A percentile compares a stretch with the other conserved stretches of the same genome.
Conservation (phyloP, 805 yeast species). For the Candida sanyiensis region DNA sequence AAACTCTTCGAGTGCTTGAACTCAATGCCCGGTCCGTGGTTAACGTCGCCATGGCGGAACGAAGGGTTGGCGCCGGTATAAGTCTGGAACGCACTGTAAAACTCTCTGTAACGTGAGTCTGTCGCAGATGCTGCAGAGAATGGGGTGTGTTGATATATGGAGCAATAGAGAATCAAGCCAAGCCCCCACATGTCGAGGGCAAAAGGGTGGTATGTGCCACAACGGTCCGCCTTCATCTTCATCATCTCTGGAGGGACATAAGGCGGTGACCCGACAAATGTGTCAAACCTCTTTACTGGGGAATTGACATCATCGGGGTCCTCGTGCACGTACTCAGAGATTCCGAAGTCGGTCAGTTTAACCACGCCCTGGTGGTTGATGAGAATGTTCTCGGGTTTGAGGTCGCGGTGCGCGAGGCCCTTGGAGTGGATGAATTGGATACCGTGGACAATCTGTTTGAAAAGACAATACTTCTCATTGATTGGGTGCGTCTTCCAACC, state of each 20-base stretch:
- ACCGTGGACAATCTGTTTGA: conserved; percentile 64
- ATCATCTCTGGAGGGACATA: conserved; percentile 75
- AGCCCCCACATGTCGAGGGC: conserved; percentile 69
- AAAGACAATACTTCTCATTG: conserved; percentile 55
- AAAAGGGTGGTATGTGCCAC: conserved; percentile 51
- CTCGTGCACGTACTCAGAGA: conserved; percentile 58
- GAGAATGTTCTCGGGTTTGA: conserved; percentile 70
- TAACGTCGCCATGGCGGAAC: conserved; percentile 42
- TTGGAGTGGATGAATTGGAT: conserved; percentile 54
- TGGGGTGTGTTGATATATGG: conserved; percentile 55
- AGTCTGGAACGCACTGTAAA: conserved; percentile 40
- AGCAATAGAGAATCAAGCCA: conserved; percentile 60
- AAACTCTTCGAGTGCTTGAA: conserved; percentile 62
- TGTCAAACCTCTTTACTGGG: conserved; percentile 31
- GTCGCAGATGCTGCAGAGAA: conserved; percentile 44
- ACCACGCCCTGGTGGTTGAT: conserved; percentile 55
- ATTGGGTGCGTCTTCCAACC: conserved; percentile 53
- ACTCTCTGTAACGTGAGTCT: conserved; percentile 53
- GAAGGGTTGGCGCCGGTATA: conserved; percentile 36
- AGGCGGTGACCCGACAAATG: conserved; percentile 75
- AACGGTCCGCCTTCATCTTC: conserved; percentile 31
- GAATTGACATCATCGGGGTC: conserved; percentile 44
- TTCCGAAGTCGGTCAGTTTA: conserved; percentile 74
- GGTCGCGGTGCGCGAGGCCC: conserved; percentile 67
- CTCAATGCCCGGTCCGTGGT: conserved; percentile 65